Evolutionary conservation across 345 rosid species (phyloP).

Genomic region (Brassica rapa): DNA sequence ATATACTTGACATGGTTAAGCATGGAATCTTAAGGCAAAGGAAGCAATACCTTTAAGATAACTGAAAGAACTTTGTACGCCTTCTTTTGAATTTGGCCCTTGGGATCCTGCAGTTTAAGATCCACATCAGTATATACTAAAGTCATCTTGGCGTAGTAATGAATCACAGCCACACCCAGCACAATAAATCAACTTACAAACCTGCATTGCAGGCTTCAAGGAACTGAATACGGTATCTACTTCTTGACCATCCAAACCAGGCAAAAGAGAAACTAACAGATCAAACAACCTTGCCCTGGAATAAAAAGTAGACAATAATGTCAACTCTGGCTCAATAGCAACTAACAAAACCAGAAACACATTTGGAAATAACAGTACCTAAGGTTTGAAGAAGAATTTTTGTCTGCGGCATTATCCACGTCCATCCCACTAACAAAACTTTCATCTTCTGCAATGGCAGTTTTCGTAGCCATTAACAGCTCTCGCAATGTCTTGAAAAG

Average conservation of each 20-base stretch:
- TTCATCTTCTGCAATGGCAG: conserved; percentile 52
- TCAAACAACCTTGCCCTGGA: conserved; percentile 82
- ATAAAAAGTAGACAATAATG: conserved; percentile 22
- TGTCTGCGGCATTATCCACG: conserved; percentile 50
- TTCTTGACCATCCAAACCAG: conserved; percentile 64
- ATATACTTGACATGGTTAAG: conserved; percentile 15
- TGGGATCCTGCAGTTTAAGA: conserved; percentile 58
- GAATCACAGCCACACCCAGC: not conserved
- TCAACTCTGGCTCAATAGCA: conserved; percentile 18
- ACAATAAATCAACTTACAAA: conserved; percentile 34
- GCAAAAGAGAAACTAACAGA: conserved; percentile 77
- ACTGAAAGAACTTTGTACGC: conserved; percentile 87
- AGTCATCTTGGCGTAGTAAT: no score
- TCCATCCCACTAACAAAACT: conserved; percentile 56
- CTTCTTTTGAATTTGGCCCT: conserved; percentile 82
- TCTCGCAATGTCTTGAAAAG: conserved; percentile 66
- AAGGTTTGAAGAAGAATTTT: conserved; percentile 46
- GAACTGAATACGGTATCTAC: conserved; percentile 60
- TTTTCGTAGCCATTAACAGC: conserved; percentile 66
- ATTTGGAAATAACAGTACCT: conserved; percentile 48
- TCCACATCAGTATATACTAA: conserved; percentile 11
- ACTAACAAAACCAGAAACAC: not conserved
- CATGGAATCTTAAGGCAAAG: not conserved
- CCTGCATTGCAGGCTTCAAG: conserved; percentile 81
- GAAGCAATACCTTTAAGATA: conserved; percentile 65